Conservation (phyloP, 257 asterid species). For the Solanum pimpinellifolium region DNA sequence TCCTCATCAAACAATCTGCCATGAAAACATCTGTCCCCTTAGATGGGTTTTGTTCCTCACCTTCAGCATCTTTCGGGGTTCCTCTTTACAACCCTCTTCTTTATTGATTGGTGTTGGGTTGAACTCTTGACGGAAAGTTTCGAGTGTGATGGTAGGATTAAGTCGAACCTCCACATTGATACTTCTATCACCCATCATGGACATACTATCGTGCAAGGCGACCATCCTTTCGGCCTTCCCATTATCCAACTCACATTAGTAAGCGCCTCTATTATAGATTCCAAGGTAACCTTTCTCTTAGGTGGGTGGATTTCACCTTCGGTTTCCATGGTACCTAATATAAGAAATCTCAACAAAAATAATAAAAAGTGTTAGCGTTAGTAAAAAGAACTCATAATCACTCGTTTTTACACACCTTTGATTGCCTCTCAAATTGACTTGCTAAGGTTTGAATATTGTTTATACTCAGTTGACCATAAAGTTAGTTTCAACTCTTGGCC, state of each 20-base stretch:
- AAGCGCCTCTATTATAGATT: no score
- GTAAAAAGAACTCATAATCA: background rate
- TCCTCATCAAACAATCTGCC: no score
- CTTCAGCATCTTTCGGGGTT: no score
- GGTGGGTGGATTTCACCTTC: background rate
- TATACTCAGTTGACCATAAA: background rate
- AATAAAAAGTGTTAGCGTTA: no score
- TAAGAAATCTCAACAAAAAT: background rate
- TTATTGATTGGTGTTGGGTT: no score
- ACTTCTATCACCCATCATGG: no score
- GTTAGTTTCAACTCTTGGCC: background rate
- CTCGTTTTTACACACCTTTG: background rate
- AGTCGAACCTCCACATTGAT: no score
- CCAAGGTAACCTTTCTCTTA: background rate
- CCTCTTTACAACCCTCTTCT: no score
- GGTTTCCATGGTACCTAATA: background rate
- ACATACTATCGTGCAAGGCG: background rate
- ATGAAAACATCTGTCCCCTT: no score
- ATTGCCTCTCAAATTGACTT: background rate
- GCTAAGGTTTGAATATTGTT: background rate
- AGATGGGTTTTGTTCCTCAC: no score
- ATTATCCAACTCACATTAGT: background rate
- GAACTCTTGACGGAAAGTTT: no score
- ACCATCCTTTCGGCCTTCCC: background rate
- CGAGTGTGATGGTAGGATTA: no score